Evolutionary conservation across 2,329 filamentous ascomycete species (phyloP).

Genomic region (Raffaelea albimanens): DNA sequence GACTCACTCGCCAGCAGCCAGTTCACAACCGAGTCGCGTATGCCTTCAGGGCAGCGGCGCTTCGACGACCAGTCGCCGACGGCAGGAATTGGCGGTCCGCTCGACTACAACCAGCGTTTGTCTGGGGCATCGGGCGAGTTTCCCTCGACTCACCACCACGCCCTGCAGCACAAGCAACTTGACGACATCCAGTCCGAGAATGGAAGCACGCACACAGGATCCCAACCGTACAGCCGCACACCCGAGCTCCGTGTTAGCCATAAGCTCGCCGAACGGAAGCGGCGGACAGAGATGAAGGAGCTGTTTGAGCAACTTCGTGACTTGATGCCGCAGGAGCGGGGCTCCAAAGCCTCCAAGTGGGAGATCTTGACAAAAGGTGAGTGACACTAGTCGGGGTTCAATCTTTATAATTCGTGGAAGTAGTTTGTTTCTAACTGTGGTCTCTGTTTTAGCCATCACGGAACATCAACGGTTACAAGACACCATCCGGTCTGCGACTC

Average conservation of each 20-base stretch:
- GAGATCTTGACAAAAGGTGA: slow-evolving; percentile 78
- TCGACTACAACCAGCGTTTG: slow-evolving; percentile 29
- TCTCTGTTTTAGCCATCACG: slow-evolving; percentile 49
- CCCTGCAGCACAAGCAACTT: slow-evolving; percentile 64
- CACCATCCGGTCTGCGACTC: slow-evolving; percentile 34
- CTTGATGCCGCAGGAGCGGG: slow-evolving; percentile 69
- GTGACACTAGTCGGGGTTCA: slow-evolving; percentile 16
- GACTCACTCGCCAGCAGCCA: slow-evolving; percentile 74
- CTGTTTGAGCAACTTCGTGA: slow-evolving; percentile 73
- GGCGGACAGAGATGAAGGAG: slow-evolving; percentile 81
- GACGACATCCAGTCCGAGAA: slow-evolving; percentile 56
- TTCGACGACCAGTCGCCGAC: slow-evolving; percentile 60
- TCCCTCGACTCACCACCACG: slow-evolving; percentile 60
- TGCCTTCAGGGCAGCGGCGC: slow-evolving; percentile 63
- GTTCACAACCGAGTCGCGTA: slow-evolving; percentile 62
- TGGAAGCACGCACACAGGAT: slow-evolving; percentile 38
- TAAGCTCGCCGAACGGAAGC: slow-evolving; percentile 76
- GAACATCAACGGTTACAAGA: slow-evolving; percentile 50
- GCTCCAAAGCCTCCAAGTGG: slow-evolving; percentile 83
- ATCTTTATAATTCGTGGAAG: background rate
- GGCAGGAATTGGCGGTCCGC: slow-evolving; percentile 38
- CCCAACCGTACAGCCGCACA: slow-evolving; percentile 72
- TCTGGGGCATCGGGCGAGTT: slow-evolving; percentile 45
- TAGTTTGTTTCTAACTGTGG: slow-evolving; percentile 2
- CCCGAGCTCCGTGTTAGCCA: slow-evolving; percentile 76